Evolutionary conservation across 202 grass and related monocot genomes (phyloP).

Genomic region (Panicum hallii): DNA sequence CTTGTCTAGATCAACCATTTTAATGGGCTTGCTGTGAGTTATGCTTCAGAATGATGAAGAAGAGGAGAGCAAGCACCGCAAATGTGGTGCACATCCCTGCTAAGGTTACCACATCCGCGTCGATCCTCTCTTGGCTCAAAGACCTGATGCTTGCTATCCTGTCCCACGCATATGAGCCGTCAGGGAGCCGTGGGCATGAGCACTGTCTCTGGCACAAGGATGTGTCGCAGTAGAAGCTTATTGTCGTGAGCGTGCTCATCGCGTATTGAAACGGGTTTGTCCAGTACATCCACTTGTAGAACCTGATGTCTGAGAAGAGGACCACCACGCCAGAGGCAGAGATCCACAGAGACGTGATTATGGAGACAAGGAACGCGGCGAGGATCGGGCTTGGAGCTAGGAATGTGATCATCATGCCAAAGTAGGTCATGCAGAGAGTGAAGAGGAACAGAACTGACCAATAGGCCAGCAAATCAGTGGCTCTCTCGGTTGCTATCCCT

Average conservation of each 20-base stretch:
- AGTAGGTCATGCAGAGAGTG: slow-evolving; percentile 46
- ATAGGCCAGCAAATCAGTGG: slow-evolving; percentile 18
- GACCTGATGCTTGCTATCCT: slow-evolving; percentile 23
- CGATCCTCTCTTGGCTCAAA: slow-evolving; percentile 10
- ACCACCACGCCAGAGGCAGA: slow-evolving; percentile 41
- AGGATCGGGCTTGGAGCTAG: slow-evolving; percentile 33
- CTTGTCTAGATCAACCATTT: not conserved
- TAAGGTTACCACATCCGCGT: slow-evolving; percentile 27
- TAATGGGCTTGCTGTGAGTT: slow-evolving; percentile 35
- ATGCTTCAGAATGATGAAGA: slow-evolving; percentile 36
- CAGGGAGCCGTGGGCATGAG: slow-evolving; percentile 33
- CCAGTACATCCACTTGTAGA: slow-evolving; percentile 52
- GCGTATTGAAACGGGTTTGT: slow-evolving; percentile 44
- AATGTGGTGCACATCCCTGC: slow-evolving; percentile 34
- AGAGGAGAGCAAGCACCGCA: slow-evolving; percentile 20
- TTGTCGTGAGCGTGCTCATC: slow-evolving; percentile 19
- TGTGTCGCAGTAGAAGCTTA: slow-evolving; percentile 47
- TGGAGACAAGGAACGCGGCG: slow-evolving; percentile 37
- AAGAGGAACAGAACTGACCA: slow-evolving; percentile 42
- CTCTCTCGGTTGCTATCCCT: slow-evolving; percentile 25
- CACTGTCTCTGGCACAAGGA: slow-evolving; percentile 21
- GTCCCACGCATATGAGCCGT: slow-evolving; percentile 45
- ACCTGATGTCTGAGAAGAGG: slow-evolving; percentile 40
- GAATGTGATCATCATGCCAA: slow-evolving; percentile 47
- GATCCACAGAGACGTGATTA: slow-evolving; percentile 45